Conservation (phyloP, 1,284 basidiomycete species). For the Flammula alnicola region DNA sequence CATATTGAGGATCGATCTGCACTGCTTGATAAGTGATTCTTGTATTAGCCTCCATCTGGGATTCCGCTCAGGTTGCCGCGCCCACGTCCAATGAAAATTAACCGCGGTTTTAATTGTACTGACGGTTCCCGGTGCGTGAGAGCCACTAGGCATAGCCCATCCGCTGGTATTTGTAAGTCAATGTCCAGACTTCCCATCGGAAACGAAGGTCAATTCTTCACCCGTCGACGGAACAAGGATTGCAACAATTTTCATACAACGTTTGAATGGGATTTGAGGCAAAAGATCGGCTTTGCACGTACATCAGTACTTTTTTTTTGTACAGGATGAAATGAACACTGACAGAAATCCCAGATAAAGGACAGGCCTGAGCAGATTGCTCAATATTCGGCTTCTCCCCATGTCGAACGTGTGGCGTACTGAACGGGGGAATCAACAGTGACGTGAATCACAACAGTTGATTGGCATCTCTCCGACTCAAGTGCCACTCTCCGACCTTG, state of each 20-base stretch:
- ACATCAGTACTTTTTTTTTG: not conserved
- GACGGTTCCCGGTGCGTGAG: constrained; percentile 12
- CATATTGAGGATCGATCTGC: too few relatives aligned
- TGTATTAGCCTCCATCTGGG: constrained; percentile 19
- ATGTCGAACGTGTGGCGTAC: constrained; percentile 13
- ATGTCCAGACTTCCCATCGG: constrained; percentile 14
- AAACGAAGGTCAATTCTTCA: constrained; percentile 11
- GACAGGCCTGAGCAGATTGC: constrained; percentile 13
- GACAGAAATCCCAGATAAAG: constrained; percentile 15
- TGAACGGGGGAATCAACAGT: constrained; percentile 17
- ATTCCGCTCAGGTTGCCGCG: too few relatives aligned
- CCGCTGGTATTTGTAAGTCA: too few relatives aligned
- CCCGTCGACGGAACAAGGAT: constrained; percentile 21
- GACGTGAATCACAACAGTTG: constrained; percentile 18
- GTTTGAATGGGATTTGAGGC: constrained; percentile 5
- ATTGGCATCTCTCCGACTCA: constrained; percentile 15
- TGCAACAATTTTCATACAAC: constrained; percentile 3
- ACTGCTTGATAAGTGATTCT: constrained; percentile 24
- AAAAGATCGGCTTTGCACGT: constrained; percentile 14
- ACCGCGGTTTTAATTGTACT: too few relatives aligned
- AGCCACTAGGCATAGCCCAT: constrained; percentile 9
- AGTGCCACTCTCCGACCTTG: too few relatives aligned
- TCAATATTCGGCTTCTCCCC: constrained; percentile 12
- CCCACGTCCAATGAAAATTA: too few relatives aligned
- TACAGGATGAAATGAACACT: not conserved